Conservation (phyloP, 1,139 yeast species). For the Candida freyschussii region DNA sequence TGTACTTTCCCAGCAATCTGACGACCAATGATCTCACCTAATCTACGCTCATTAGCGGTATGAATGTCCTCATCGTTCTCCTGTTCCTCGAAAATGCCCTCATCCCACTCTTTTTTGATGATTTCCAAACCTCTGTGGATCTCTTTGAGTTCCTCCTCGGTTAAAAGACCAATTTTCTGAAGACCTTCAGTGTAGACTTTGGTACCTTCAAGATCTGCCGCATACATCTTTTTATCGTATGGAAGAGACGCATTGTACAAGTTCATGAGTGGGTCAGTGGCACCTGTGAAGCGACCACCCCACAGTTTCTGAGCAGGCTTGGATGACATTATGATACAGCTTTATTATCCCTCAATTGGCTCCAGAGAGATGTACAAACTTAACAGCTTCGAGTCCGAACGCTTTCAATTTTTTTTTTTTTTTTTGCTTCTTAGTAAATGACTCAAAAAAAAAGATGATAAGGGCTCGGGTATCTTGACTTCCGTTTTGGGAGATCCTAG, state of each 20-base stretch:
- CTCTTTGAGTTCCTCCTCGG: constrained; percentile 62
- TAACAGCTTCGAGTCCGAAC: too few relatives aligned
- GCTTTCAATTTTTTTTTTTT: too few relatives aligned
- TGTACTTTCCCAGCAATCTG: constrained; percentile 96
- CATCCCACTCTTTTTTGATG: constrained; percentile 77
- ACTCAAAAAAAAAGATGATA: too few relatives aligned
- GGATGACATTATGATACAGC: too few relatives aligned
- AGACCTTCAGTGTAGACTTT: constrained; percentile 88
- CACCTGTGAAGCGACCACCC: constrained; percentile 99
- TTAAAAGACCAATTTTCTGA: constrained; percentile 69
- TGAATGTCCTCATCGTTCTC: constrained; percentile 97
- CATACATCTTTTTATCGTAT: constrained; percentile 90
- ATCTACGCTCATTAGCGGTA: constrained; percentile 95
- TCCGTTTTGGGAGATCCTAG: too few relatives aligned
- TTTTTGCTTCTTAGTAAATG: too few relatives aligned
- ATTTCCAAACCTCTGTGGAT: constrained; percentile 76
- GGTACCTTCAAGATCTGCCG: constrained; percentile 91
- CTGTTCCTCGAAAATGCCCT: constrained; percentile 70
- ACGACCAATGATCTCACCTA: constrained; percentile 93
- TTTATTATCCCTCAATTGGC: too few relatives aligned
- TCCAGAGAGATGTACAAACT: too few relatives aligned
- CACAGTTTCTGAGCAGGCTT: constrained; percentile 71
- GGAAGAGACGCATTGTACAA: constrained; percentile 94
- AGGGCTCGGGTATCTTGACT: too few relatives aligned
- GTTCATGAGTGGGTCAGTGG: constrained; percentile 96